Base-by-base conservation (phyloP, 2,329 filamentous ascomycete species). In the Fusarium avenaceum region DNA sequence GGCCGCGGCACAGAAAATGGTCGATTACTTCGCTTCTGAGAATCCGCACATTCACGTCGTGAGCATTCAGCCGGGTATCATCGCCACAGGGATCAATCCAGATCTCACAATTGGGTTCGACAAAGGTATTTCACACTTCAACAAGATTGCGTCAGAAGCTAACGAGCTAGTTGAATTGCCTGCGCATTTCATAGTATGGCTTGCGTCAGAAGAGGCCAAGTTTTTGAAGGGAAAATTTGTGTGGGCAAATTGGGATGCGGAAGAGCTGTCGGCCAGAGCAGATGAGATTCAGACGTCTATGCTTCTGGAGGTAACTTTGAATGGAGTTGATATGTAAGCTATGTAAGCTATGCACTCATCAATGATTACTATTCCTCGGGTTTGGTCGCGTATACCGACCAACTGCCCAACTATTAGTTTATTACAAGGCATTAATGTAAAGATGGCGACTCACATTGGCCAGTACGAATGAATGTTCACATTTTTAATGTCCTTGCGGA, bases 21-120 rank as follows among this genome's bases (percentile, higher is more conserved):
- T 79, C 26, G 76, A 80, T 19, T 77, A 75, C 30, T 58, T 82
- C 3, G 72, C 71, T 2, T 71, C 69, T 10, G 79, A 79, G 61
- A 77, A 83, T 28, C 80, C 80, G 0, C 65, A 74, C 0, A 32
- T 83, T 1, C 72, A 76, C 15, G 72, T 83, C n/a, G 76, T 79
- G 15, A 75, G 73, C 45, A 69, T 81, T 4, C 82, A 84, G 9
- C 81, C 82, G 2, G 82, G 82, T 1, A 72, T 80, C 2, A 70
- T 83, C 6, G 74, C 71, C 6, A 82, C 79, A 0, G 80, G 77
- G 5, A 78, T 81, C 2, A 67, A 67, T 19, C 63, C 63, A 2
- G 28, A 56, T 13, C 28, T 49, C 0, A 28, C 38, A 1, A 7
- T 40, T 2, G 63, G 40, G 0, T 61, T 40, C 0, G 63, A 67